Evolutionary conservation across 2,329 filamentous ascomycete genomes (phyloP).

Genomic region (Biscogniauxia sp.): DNA sequence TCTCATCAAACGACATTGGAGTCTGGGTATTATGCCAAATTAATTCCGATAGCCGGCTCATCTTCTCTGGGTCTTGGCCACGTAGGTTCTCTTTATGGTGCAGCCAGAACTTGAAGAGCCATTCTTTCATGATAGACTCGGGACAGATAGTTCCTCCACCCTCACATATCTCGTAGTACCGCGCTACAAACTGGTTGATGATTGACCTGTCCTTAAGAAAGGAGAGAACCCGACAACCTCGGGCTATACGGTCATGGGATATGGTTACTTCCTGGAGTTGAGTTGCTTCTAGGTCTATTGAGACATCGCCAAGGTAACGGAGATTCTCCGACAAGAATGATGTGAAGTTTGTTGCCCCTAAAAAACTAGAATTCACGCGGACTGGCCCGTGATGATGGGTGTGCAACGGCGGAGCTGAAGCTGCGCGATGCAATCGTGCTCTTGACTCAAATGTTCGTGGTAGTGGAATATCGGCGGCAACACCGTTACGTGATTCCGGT

Average conservation of each 20-base stretch:
- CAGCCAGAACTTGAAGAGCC: constrained; percentile 30
- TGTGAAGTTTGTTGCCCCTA: constrained; percentile 32
- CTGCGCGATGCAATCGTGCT: constrained; percentile 26
- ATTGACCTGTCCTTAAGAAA: constrained; percentile 32
- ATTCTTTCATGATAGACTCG: constrained; percentile 33
- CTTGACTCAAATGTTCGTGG: constrained; percentile 12
- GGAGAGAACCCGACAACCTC: constrained; percentile 31
- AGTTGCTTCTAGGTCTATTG: constrained; percentile 23
- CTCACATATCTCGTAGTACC: constrained; percentile 30
- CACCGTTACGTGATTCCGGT: constrained; percentile 6
- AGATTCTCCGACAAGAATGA: constrained; percentile 34
- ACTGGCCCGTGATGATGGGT: constrained; percentile 16
- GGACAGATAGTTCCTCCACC: constrained; percentile 26
- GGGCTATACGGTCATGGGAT: constrained; percentile 31
- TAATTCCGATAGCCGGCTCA: constrained; percentile 32
- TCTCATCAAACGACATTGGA: constrained; percentile 26
- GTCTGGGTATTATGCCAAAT: constrained; percentile 36
- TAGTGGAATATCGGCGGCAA: constrained; percentile 4
- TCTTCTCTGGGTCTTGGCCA: constrained; percentile 32
- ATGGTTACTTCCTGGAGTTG: constrained; percentile 25
- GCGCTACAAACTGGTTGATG: constrained; percentile 30
- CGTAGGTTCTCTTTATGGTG: constrained; percentile 29
- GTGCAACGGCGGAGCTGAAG: constrained; percentile 32
- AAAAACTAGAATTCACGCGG: constrained; percentile 29
- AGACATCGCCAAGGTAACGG: constrained; percentile 24